Conservation (phyloP, 2,329 filamentous ascomycete genomes). For the Fusarium virguliforme region DNA sequence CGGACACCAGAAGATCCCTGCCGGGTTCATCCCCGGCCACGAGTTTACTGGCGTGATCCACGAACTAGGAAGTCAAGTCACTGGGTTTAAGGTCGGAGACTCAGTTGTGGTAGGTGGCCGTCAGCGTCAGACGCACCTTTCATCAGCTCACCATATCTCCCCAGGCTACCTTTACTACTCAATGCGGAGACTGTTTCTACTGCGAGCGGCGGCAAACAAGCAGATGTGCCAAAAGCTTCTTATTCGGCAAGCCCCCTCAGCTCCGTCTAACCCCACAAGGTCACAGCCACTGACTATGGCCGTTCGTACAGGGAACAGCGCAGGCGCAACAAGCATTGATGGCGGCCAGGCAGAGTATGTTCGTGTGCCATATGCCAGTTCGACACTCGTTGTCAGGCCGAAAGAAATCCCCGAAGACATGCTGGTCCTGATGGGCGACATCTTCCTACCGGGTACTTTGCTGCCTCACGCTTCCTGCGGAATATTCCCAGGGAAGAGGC, state of each 20-base stretch:
- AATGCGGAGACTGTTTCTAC: background rate
- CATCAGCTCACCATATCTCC: background rate
- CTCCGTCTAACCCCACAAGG: background rate
- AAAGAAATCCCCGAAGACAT: background rate
- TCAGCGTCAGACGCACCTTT: no score
- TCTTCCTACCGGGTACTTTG: background rate
- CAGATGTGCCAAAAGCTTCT: background rate
- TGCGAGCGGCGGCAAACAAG: background rate
- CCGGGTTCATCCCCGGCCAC: conserved; percentile 20
- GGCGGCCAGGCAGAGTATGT: background rate
- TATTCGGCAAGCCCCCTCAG: background rate
- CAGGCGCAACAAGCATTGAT: background rate
- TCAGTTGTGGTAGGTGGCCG: background rate
- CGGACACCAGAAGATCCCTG: conserved; percentile 28
- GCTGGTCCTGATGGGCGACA: background rate
- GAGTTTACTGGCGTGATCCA: background rate
- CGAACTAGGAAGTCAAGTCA: background rate
- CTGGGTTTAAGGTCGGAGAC: background rate
- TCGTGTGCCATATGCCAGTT: background rate
- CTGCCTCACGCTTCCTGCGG: background rate
- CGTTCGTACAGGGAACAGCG: background rate
- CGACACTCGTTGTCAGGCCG: background rate
- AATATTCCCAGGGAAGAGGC: background rate
- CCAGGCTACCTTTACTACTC: background rate
- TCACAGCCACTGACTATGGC: no score